Evolutionary conservation across 1,284 basidiomycete species (phyloP), one percentile per base, ranked within the genome.

Genomic region (Puccinia triticina): DNA sequence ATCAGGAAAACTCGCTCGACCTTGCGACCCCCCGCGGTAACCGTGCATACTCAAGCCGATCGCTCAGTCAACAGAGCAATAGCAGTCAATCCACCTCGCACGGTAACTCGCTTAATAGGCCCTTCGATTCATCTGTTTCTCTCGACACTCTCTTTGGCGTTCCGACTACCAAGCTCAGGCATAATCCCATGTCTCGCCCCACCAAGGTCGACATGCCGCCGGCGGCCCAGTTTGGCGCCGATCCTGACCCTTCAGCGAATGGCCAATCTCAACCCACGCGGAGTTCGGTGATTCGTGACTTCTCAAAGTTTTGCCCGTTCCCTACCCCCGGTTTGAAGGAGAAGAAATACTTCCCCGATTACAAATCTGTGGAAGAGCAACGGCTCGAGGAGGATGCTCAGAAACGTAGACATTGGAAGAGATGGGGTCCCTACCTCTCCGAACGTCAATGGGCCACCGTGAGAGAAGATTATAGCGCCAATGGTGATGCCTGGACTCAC

Each of bases 381-480:
- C 84, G 88, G n/a, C 85, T 88, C 21, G 88, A 91, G 67, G 91
- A 94, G 85, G 92, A 92, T 84, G 90, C 89, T 83, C 87, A 89
- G 81, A 91, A 91, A 85, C 89, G 91, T 84, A 88, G 89, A 61
- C 95, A 98, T 88, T 99, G 96, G 96, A 98, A 98, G 88, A 90
- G 94, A 85, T 98, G 96, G 96, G 96, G 96, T 40, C 96, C 96
- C 23, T 98, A 98, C 89, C 90, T 99, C 83, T 93, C 92, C 84
- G 96, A 99, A 88, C 90, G 96, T 83, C 96, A 98, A 90, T 99
- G 96, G 96, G 95, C 95, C 46, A 98, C 96, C 32, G 96, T 99
- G 57, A 92, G 96, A 84, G 96, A 99, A 88, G 96, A 99, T 87
- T 99, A 99, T 88, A 98, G 95, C 67, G 92, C 90, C 50, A 93